Percentiles rank a stretch among this genome's conserved stretches.
Evolutionary conservation across 352 stramenopile species (phyloP).

Genomic region (Globisporangium yorkense): DNA sequence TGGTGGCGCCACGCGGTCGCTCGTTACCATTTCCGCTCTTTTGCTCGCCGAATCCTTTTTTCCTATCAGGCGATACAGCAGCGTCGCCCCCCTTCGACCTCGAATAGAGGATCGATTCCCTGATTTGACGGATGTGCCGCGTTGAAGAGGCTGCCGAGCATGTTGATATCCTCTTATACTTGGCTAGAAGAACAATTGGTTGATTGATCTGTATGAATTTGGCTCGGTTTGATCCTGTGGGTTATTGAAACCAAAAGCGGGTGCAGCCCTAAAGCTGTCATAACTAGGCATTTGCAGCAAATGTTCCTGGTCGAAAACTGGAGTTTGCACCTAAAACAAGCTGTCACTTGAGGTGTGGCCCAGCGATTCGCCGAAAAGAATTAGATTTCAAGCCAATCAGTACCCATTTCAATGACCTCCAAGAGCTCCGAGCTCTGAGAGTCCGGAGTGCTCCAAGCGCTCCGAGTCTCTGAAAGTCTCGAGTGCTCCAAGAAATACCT

Average conservation of each 20-base stretch:
- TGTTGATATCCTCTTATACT: too few species aligned
- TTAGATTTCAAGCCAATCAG: background rate
- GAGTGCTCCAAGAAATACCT: background rate
- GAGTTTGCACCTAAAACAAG: too few species aligned
- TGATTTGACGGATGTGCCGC: background rate
- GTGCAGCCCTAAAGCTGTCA: too few species aligned
- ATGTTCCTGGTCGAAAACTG: too few species aligned
- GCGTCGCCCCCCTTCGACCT: background rate
- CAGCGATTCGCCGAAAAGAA: too few species aligned
- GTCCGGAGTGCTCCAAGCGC: background rate
- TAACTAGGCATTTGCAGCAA: too few species aligned
- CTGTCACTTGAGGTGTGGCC: too few species aligned
- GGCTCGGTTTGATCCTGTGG: too few species aligned
- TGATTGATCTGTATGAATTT: too few species aligned
- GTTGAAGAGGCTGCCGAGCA: too few species aligned
- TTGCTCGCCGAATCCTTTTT: slow-evolving; percentile 5
- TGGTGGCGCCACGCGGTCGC: slow-evolving; percentile 2
- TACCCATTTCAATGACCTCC: background rate
- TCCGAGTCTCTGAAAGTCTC: background rate
- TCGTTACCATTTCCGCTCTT: slow-evolving; percentile 1
- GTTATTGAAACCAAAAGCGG: too few species aligned
- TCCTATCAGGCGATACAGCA: background rate
- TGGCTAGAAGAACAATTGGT: too few species aligned
- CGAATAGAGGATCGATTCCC: background rate
- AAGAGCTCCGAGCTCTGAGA: background rate